Conservation (phyloP, 2,329 filamentous ascomycete species). For the Trichoderma atrobrunneum region DNA sequence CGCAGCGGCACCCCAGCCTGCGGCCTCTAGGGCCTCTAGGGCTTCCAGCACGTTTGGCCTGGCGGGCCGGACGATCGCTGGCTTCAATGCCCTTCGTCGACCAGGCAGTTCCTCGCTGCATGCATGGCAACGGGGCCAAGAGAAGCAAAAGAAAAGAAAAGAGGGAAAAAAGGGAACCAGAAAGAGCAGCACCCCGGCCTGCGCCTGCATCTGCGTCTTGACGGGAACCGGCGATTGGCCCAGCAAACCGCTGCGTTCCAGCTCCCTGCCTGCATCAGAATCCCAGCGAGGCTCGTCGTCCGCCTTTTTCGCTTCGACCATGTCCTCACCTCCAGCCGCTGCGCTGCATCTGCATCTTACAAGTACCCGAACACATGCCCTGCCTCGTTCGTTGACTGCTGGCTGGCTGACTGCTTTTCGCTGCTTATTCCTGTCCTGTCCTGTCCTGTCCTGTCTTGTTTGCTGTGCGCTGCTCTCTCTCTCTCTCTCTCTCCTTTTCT, state of each 20-base stretch:
- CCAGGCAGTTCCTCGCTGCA: not conserved
- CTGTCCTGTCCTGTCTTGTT: not conserved
- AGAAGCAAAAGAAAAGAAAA: not conserved
- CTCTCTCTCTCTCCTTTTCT: not conserved
- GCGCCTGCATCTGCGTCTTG: not conserved
- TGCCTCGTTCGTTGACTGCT: not conserved
- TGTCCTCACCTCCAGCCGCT: not conserved
- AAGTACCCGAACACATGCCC: not conserved
- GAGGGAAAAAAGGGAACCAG: not conserved
- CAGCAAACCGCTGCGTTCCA: not conserved
- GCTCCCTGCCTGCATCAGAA: not conserved
- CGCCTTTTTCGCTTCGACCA: conserved; percentile 8
- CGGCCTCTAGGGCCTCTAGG: not conserved
- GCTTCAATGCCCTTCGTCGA: not conserved
- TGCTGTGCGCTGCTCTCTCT: not conserved
- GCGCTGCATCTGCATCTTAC: not conserved
- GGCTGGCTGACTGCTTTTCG: not conserved
- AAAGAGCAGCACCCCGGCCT: not conserved
- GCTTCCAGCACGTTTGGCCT: conserved; percentile 11
- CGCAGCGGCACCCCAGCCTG: conserved; percentile 5
- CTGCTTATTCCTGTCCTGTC: not conserved
- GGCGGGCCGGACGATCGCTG: conserved; percentile 17
- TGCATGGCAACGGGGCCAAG: not conserved
- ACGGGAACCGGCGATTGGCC: not conserved
- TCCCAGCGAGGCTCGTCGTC: not conserved